phyloP scores from a whole-genome alignment of 2,329 filamentous ascomycete genomes.

The Hypoxylon sp. region DNA sequence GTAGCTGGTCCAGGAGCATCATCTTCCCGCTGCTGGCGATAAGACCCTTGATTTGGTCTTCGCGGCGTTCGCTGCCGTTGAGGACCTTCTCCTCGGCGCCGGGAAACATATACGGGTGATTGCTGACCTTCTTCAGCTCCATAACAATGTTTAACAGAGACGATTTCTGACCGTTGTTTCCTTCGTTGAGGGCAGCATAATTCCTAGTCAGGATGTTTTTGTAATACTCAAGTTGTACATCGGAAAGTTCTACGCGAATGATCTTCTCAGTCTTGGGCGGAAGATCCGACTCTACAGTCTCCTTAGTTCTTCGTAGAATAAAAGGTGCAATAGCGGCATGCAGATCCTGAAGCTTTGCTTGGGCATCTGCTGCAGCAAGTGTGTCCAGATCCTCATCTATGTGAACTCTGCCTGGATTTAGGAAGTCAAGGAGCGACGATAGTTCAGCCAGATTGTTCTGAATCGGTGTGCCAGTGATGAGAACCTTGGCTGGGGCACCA shows the following conservation, averaged over 20 bases:
- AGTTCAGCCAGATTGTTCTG: slow-evolving; percentile 97
- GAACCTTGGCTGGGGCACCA: slow-evolving; percentile 86
- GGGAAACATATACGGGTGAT: slow-evolving; percentile 98
- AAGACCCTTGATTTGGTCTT: slow-evolving; percentile 91
- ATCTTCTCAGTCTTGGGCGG: slow-evolving; percentile 99
- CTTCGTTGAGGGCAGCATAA: slow-evolving; percentile 93
- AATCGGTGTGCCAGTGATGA: slow-evolving; percentile 97
- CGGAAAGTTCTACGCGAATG: slow-evolving; percentile 95
- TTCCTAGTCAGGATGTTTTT: slow-evolving; percentile 98
- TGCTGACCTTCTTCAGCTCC: slow-evolving; percentile 99
- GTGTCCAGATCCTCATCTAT: slow-evolving; percentile 93
- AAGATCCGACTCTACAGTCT: slow-evolving; percentile 96
- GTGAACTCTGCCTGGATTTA: slow-evolving; percentile 93
- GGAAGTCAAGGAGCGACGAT: slow-evolving; percentile 92
- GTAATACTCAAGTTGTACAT: slow-evolving; percentile 97
- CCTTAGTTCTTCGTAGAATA: slow-evolving; percentile 95
- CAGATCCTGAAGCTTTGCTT: slow-evolving; percentile 87
- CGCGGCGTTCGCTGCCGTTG: slow-evolving; percentile 82
- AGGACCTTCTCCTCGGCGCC: slow-evolving; percentile 93
- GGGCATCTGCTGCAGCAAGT: slow-evolving; percentile 83
- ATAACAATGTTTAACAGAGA: slow-evolving; percentile 99
- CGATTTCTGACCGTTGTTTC: slow-evolving; percentile 90
- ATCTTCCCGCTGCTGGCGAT: slow-evolving; percentile 99
- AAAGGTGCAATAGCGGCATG: slow-evolving; percentile 91
- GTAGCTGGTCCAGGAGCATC: slow-evolving; percentile 97